These are phyloP conservation scores for Aphanoascus verrucosus DNA, from an alignment of 2,329 filamentous ascomycete genomes.

Conservation along the genomic window DNA sequence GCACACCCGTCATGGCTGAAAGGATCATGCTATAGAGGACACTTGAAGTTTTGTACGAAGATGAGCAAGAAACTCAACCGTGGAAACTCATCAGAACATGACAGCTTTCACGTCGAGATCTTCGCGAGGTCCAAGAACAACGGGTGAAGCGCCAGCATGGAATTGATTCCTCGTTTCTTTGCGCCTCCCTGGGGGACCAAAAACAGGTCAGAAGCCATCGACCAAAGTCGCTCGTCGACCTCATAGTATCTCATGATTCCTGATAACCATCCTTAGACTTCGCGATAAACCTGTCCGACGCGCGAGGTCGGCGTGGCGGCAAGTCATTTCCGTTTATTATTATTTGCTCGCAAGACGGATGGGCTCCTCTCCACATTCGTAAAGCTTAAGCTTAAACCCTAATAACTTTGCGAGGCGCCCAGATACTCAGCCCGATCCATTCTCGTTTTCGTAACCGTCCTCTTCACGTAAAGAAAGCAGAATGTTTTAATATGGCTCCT, in stretches of 20 bases:
- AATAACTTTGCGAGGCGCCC: constrained; percentile 5
- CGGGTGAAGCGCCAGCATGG: too few species aligned
- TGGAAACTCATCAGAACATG: not conserved
- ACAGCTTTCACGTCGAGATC: not conserved
- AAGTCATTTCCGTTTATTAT: constrained; percentile 4
- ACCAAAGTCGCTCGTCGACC: too few species aligned
- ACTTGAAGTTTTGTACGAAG: too few species aligned
- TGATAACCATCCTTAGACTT: not conserved
- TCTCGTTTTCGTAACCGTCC: not conserved
- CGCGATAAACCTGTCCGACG: not conserved
- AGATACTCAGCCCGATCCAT: not conserved
- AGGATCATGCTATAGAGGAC: too few species aligned
- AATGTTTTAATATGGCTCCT: not conserved
- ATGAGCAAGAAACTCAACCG: too few species aligned
- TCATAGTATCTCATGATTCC: too few species aligned
- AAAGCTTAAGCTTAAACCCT: constrained; percentile 12
- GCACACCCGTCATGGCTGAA: too few species aligned
- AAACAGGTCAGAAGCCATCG: too few species aligned
- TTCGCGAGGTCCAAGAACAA: not conserved
- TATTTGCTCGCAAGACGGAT: constrained; percentile 8
- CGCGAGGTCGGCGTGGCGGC: constrained; percentile 11
- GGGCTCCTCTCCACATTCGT: constrained; percentile 3
- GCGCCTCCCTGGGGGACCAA: too few species aligned
- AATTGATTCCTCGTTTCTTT: too few species aligned
- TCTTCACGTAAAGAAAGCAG: not conserved